phyloP scores from a whole-genome alignment of 306 rosid genomes.

The Sindora glabra region DNA sequence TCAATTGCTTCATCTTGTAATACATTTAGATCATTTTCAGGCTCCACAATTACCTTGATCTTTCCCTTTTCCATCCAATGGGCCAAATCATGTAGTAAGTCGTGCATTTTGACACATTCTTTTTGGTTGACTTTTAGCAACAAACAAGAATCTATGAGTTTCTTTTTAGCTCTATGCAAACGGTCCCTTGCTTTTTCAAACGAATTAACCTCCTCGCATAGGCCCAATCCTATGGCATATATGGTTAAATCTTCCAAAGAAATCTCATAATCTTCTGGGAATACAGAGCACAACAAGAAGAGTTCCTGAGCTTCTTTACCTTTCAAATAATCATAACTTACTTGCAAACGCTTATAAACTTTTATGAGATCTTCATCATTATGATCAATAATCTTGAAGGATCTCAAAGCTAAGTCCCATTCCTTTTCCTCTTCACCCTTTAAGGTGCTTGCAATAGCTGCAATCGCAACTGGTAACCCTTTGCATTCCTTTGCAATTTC shows the following conservation, averaged over 20 bases:
- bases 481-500: neutral
- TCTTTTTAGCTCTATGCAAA: neutral
- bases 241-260: neutral
- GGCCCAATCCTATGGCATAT: neutral
- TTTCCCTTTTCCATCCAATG: neutral
- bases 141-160: slow-evolving; percentile 7
- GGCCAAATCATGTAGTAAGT: neutral
- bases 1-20: neutral
- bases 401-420: neutral
- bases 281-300: neutral
- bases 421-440: neutral
- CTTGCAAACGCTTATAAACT: neutral
- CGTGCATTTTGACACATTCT: slow-evolving; percentile 1
- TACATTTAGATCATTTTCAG: neutral
- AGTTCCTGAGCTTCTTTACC: neutral
- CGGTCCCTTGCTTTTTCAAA: neutral
- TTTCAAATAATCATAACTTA: neutral
- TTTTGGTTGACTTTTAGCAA: neutral
- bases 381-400: neutral
- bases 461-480: slow-evolving; percentile 7
- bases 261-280: slow-evolving; percentile 3
- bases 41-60: neutral
- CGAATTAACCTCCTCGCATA: neutral
- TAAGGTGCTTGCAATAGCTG: neutral
- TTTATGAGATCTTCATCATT: neutral